phyloP scores from a whole-genome alignment of 1,139 yeast species.

The Hemisphaericaspora xylanilytica region DNA sequence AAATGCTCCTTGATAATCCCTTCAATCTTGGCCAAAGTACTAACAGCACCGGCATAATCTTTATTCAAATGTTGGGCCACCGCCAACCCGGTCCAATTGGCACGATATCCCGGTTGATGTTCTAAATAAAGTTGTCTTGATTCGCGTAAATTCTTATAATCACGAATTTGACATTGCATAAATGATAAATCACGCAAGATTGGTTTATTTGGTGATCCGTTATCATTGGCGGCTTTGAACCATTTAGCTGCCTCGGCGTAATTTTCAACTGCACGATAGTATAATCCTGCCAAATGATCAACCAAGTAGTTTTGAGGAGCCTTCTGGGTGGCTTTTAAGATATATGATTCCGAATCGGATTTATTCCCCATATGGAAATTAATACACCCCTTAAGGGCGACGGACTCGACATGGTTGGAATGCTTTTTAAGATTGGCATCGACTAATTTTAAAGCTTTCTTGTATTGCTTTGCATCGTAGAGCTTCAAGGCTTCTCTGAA shows the following conservation, averaged over 20 bases:
- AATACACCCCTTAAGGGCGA: constrained; percentile 81
- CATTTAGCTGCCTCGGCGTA: constrained; percentile 79
- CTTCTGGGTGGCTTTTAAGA: constrained; percentile 59
- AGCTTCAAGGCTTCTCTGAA: constrained; percentile 81
- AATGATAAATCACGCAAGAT: constrained; percentile 80
- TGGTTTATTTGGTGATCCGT: constrained; percentile 77
- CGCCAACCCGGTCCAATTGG: constrained; percentile 90
- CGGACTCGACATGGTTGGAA: constrained; percentile 73
- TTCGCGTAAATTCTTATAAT: constrained; percentile 58
- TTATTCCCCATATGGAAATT: constrained; percentile 51
- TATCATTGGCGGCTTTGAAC: constrained; percentile 72
- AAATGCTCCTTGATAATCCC: constrained; percentile 66
- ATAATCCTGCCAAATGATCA: constrained; percentile 84
- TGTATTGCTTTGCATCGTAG: constrained; percentile 84
- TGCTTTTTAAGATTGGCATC: constrained; percentile 78
- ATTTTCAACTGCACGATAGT: constrained; percentile 66
- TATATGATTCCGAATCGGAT: constrained; percentile 63
- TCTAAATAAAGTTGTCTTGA: constrained; percentile 72
- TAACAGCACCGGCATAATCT: constrained; percentile 66
- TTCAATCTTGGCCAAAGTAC: constrained; percentile 73
- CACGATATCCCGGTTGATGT: constrained; percentile 78
- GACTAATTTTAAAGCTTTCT: constrained; percentile 73
- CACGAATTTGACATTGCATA: constrained; percentile 77
- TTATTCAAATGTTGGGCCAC: constrained; percentile 77
- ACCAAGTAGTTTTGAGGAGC: constrained; percentile 64